Percentiles rank a stretch among this genome's conserved stretches.
phyloP scores from a whole-genome alignment of 306 rosid genomes.

The Cicer arietinum region DNA sequence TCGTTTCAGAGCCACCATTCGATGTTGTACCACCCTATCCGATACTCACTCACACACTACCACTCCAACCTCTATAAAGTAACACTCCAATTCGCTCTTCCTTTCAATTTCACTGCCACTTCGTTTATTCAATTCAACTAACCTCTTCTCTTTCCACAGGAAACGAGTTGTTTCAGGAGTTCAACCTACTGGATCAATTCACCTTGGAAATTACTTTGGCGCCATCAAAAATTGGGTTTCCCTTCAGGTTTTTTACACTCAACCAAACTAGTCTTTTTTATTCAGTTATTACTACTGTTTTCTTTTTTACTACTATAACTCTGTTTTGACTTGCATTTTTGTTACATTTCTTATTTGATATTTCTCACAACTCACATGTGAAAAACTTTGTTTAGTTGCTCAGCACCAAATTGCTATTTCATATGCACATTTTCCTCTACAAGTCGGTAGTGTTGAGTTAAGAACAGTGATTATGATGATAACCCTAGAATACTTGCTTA shows the following conservation, averaged over 20 bases:
- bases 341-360: not conserved
- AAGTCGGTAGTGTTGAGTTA: too few relatives aligned
- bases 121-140: constrained; percentile 21
- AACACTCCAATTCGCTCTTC: constrained; percentile 11
- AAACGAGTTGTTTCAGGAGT: constrained; percentile 94
- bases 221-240: constrained; percentile 94
- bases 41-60: constrained; percentile 47
- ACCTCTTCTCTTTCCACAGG: constrained; percentile 44
- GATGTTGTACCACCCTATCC: constrained; percentile 58
- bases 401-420: not conserved
- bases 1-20: constrained; percentile 45
- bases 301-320: too few relatives aligned
- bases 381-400: constrained; percentile 8
- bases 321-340: not conserved
- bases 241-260: constrained; percentile 62
- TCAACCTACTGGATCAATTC: constrained; percentile 95
- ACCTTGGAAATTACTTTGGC: constrained; percentile 94
- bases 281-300: too few relatives aligned
- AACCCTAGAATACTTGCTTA: not conserved
- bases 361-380: not conserved
- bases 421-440: too few relatives aligned
- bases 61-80: constrained; percentile 57
- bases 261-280: too few relatives aligned
- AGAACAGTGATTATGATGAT: not conserved
- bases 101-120: not conserved